Evolutionary conservation across 2,329 filamentous ascomycete species (phyloP), one percentile per base, ranked within the genome.

Genomic region (Huntiella moniliformis): DNA sequence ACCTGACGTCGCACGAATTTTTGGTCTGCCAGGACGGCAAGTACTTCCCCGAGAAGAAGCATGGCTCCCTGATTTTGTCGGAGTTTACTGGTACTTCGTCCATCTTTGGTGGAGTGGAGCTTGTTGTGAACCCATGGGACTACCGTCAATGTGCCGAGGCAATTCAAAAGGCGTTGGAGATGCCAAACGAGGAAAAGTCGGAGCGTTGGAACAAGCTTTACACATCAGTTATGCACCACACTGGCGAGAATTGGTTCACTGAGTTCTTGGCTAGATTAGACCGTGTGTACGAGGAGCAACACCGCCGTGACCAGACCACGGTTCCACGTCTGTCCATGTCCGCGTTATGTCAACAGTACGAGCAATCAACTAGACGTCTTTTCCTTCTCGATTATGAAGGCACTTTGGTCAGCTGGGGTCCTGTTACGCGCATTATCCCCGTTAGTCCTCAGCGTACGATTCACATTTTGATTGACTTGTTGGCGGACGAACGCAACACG

Each of bases 321-420:
- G 83, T 95, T 7, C 88, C 91, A 15, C 80, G 91, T 1, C 68
- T 96, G 3, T 87, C 82, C 2, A 63, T 87, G 16, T 71, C 67
- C 38, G 63, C 67, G 1, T 65, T 95, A 1, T 63, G 69, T 2
- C 64, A 74, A 41, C 69, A 74, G 50, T 96, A 95, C 60, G 66
- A 70, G 50, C 59, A 65, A 6, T 73, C 82, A 0, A 60, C 74
- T 37, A 73, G 74, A 15, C 77, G 87, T 12, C 68, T 96, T 2
- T 91, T 96, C 60, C 78, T 96, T 52, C 68, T 96, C 38, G 88
- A 96, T 57, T 93, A 94, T 56, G 88, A 96, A 60, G 88, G 86
- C 38, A 96, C 88, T 0, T 67, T 96, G 5, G 83, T 91, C 38
- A 84, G 80, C 45, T 91, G 85, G 73, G 85, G 85, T 3, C 82